A percentile compares a stretch with the other conserved stretches of the same genome.
phyloP scores from a whole-genome alignment of 2,329 filamentous ascomycete genomes.

The Claviceps sp. region DNA sequence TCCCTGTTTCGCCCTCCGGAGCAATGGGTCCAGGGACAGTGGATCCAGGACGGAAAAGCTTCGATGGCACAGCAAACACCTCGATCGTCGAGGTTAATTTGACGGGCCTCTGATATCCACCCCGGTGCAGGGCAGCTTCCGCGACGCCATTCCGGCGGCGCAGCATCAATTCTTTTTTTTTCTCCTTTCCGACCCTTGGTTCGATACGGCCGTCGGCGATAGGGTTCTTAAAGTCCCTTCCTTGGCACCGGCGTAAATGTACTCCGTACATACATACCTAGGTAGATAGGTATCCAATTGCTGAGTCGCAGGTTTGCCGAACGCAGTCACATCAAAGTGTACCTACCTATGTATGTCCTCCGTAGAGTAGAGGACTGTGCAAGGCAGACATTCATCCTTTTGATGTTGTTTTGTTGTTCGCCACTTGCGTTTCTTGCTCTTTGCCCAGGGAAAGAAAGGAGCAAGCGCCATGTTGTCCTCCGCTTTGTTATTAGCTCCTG shows the following conservation, averaged over 20 bases:
- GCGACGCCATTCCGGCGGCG: neutral
- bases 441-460: too few relatives aligned
- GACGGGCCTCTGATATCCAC: neutral
- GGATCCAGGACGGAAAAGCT: neutral
- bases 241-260: neutral
- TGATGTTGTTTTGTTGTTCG: neutral
- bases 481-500: neutral
- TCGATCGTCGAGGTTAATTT: slow-evolving; percentile 3
- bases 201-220: neutral
- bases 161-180: neutral
- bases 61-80: slow-evolving; percentile 4
- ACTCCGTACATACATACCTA: neutral
- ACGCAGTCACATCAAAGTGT: neutral
- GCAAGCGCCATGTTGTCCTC: too few relatives aligned
- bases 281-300: neutral
- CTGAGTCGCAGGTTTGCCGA: neutral
- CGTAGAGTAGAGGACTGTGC: too few relatives aligned
- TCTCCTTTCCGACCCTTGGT: neutral
- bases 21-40: neutral
- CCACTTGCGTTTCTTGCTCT: too few relatives aligned
- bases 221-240: neutral
- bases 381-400: neutral
- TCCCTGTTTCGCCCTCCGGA: neutral
- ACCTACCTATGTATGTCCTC: too few relatives aligned
- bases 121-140: neutral